Percentiles rank a stretch among this genome's conserved stretches.
Evolutionary conservation across 2,329 filamentous ascomycete genomes (phyloP).

Genomic region (Aspergillaceae sp.): DNA sequence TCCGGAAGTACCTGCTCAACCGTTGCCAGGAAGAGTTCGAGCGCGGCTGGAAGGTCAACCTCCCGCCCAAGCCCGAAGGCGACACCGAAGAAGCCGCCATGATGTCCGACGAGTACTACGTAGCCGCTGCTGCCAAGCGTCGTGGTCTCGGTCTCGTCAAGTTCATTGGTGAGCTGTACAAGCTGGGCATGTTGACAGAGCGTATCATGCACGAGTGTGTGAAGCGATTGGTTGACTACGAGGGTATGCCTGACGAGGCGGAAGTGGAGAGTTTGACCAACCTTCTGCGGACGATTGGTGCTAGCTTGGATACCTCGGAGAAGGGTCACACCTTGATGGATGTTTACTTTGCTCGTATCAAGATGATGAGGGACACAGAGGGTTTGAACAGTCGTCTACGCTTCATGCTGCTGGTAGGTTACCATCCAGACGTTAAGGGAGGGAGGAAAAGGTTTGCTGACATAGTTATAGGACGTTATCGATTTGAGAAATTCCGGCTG

Average conservation of each 20-base stretch:
- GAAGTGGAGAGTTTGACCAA: slow-evolving; percentile 94
- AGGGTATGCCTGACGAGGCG: slow-evolving; percentile 85
- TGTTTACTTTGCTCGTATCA: slow-evolving; percentile 85
- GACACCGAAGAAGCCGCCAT: slow-evolving; percentile 64
- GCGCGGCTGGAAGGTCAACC: slow-evolving; percentile 87
- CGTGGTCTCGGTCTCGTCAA: slow-evolving; percentile 95
- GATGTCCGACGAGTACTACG: slow-evolving; percentile 94
- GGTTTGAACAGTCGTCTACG: slow-evolving; percentile 77
- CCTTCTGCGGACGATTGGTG: slow-evolving; percentile 83
- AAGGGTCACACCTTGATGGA: slow-evolving; percentile 83
- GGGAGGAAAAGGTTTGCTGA: slow-evolving; percentile 5
- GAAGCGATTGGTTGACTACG: slow-evolving; percentile 90
- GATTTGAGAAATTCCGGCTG: slow-evolving; percentile 73
- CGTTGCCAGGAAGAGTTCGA: slow-evolving; percentile 98
- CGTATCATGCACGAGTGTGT: slow-evolving; percentile 99
- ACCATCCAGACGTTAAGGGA: background rate
- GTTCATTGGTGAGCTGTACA: slow-evolving; percentile 99
- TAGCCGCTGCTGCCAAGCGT: slow-evolving; percentile 86
- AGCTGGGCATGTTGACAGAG: slow-evolving; percentile 95
- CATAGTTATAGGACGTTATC: slow-evolving; percentile 56
- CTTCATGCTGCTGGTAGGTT: slow-evolving; percentile 79
- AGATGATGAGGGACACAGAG: slow-evolving; percentile 68
- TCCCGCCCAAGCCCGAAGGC: slow-evolving; percentile 69
- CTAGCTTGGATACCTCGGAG: slow-evolving; percentile 71
- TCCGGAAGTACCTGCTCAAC: slow-evolving; percentile 98